A percentile compares a stretch with the other conserved stretches of the same genome.
Evolutionary conservation across 495 filamentous ascomycete species (phyloP).

Genomic region (Penicillium lividum): DNA sequence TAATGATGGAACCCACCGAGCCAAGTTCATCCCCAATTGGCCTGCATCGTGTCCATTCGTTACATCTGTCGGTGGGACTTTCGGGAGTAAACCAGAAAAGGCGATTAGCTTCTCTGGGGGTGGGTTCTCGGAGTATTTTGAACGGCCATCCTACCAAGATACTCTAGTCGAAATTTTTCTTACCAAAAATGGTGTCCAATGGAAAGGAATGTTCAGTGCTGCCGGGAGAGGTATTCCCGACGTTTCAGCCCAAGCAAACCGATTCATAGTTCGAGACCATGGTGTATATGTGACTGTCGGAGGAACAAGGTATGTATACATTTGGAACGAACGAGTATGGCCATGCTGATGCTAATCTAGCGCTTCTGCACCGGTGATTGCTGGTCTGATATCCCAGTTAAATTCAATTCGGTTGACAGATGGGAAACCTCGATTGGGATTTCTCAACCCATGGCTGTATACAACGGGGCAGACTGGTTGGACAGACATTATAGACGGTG

Average conservation of each 20-base stretch:
- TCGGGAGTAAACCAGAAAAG: conserved; percentile 51
- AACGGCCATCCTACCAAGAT: conserved; percentile 64
- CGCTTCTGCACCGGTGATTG: conserved; percentile 56
- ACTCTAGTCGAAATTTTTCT: conserved; percentile 58
- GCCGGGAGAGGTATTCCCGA: conserved; percentile 73
- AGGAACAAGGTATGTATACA: conserved; percentile 44
- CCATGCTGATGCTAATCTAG: conserved; percentile 23
- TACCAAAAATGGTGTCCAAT: conserved; percentile 35
- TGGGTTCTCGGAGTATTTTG: conserved; percentile 73
- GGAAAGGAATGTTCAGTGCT: conserved; percentile 53
- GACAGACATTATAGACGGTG: conserved; percentile 58
- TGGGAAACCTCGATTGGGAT: conserved; percentile 54
- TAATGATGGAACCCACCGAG: conserved; percentile 64
- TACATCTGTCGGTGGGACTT: conserved; percentile 73
- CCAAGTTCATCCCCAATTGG: conserved; percentile 66
- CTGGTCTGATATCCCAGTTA: conserved; percentile 54
- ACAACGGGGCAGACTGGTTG: conserved; percentile 44
- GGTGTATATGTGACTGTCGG: conserved; percentile 33
- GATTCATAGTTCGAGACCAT: conserved; percentile 44
- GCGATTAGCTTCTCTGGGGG: conserved; percentile 62
- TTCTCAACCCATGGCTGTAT: conserved; percentile 69
- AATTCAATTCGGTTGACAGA: conserved; percentile 56
- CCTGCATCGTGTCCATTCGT: conserved; percentile 82
- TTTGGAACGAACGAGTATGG: neutral
- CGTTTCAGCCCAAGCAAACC: conserved; percentile 55